Evolutionary conservation across 192 early-diverging fungal species (phyloP), one percentile per base, ranked within the genome.

Genomic region (Linnemannia schmuckeri): DNA sequence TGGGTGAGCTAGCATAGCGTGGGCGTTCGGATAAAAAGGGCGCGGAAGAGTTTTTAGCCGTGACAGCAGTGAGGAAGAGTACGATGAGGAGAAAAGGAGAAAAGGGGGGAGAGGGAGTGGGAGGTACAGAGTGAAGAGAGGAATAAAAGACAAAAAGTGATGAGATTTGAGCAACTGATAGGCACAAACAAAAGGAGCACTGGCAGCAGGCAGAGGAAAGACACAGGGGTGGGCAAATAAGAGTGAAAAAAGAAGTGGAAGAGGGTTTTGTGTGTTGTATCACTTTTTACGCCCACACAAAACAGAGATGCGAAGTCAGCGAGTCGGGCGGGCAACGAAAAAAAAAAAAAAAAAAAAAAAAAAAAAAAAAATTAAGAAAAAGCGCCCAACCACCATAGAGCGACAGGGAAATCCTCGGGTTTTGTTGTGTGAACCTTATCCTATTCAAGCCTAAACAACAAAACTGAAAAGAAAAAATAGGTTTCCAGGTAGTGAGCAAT

Each of bases 31-130:
- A 27, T 57, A 57, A 57, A 52, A 57, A 27, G 55, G 0, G 55
- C 55, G 55, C 55, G 55, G 55, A 57, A 57, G 55, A 57, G 55
- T 57, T 57, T 55, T 57, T 57, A 57, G n/a, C 55, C 55, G 55
- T 57, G 55, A 57, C 55, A n/a, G 27, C n/a, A 57, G n/a, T 27
- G 55, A 1, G 55, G 55, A 18, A 27, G n/a, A 27, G 47, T 52
- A 20, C 5, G 18, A 52, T 5, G 17, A 52, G 47, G 47, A 6
- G 17, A 10, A 57, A 57, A 6, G 1, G 55, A 24, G 24, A 9
- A 8, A 24, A 55, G 24, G 20, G 54, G 22, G 54, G 9, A 44
- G 37, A 2, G 17, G n/a, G 47, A 52, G 47, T 10, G 17, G 17
- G 47, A 52, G 17, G 20, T 5, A 52, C 49, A 52, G 17, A 52